These are phyloP conservation scores for Bjerkandera adusta DNA, from an alignment of 1,284 basidiomycete genomes.

Conservation along the genomic window DNA sequence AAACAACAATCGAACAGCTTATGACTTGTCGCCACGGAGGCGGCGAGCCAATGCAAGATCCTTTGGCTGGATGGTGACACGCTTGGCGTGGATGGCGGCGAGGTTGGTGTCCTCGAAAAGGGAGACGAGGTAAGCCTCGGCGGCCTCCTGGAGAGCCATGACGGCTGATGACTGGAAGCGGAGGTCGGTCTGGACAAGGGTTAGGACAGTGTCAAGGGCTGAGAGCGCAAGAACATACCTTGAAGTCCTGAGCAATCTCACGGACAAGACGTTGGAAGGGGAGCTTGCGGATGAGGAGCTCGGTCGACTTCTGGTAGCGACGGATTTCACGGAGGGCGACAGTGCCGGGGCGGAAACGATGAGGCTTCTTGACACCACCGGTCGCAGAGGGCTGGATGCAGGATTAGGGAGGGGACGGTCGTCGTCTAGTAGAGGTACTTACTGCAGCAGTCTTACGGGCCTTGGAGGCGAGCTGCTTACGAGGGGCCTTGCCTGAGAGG, in stretches of 20 bases:
- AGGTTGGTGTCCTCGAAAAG: slow-evolving; percentile 75
- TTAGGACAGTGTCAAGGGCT: slow-evolving; percentile 28
- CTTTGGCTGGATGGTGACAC: slow-evolving; percentile 66
- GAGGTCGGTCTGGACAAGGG: slow-evolving; percentile 58
- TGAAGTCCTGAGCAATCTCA: slow-evolving; percentile 73
- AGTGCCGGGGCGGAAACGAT: slow-evolving; percentile 62
- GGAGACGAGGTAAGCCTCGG: slow-evolving; percentile 78
- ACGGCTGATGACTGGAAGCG: slow-evolving; percentile 78
- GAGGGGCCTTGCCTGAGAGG: slow-evolving; percentile 52
- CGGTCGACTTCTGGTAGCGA: slow-evolving; percentile 82
- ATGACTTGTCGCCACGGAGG: slow-evolving; percentile 30
- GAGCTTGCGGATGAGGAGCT: slow-evolving; percentile 76
- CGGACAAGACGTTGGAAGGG: slow-evolving; percentile 79
- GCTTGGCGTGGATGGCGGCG: slow-evolving; percentile 34
- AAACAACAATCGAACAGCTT: background rate
- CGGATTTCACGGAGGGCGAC: slow-evolving; percentile 86
- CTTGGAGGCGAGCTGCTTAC: slow-evolving; percentile 58
- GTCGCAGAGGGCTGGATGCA: slow-evolving; percentile 32
- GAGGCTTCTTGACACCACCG: slow-evolving; percentile 83
- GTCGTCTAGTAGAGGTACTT: background rate
- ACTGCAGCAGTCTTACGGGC: slow-evolving; percentile 9
- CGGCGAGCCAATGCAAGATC: slow-evolving; percentile 45
- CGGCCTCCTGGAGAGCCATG: slow-evolving; percentile 74
- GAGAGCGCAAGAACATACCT: slow-evolving; percentile 40
- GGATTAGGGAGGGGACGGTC: background rate